Evolutionary conservation across 441 rosid species (phyloP).

Genomic region (Pelargonium citronellum): DNA sequence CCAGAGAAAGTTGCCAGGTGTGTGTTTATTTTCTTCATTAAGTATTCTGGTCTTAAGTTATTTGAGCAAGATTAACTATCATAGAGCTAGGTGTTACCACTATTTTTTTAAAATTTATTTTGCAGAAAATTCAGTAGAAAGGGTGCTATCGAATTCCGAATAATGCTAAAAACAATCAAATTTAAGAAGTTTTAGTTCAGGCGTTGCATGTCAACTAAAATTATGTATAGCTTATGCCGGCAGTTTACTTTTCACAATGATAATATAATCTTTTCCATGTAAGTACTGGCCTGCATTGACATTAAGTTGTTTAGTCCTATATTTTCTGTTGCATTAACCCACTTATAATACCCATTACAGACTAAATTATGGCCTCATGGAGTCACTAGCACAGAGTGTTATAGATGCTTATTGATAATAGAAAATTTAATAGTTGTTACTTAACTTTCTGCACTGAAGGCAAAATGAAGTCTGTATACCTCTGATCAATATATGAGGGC

Average conservation of each 20-base stretch:
- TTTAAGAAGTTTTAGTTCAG: not conserved
- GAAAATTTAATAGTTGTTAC: not conserved
- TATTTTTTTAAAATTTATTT: too few species aligned
- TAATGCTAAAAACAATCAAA: not conserved
- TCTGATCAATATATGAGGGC: not conserved
- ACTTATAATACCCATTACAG: not conserved
- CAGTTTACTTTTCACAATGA: not conserved
- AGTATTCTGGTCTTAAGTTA: not conserved
- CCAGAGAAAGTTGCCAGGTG: slow-evolving; percentile 98
- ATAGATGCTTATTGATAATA: not conserved
- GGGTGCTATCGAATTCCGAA: not conserved
- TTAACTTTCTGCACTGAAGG: not conserved
- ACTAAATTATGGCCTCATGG: not conserved
- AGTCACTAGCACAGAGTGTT: not conserved
- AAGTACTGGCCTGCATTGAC: not conserved
- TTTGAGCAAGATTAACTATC: slow-evolving; percentile 13
- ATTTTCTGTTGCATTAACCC: not conserved
- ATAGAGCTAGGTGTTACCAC: not conserved
- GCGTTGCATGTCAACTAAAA: not conserved
- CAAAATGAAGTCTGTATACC: not conserved
- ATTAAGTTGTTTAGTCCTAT: not conserved
- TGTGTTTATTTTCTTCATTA: slow-evolving; percentile 32
- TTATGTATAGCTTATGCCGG: not conserved
- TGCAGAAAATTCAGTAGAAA: too few species aligned
- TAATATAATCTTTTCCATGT: not conserved